A percentile compares a stretch with the other conserved stretches of the same genome.
Evolutionary conservation across 2,329 filamentous ascomycete species (phyloP).

Genomic region (Aspergillus uvarum): DNA sequence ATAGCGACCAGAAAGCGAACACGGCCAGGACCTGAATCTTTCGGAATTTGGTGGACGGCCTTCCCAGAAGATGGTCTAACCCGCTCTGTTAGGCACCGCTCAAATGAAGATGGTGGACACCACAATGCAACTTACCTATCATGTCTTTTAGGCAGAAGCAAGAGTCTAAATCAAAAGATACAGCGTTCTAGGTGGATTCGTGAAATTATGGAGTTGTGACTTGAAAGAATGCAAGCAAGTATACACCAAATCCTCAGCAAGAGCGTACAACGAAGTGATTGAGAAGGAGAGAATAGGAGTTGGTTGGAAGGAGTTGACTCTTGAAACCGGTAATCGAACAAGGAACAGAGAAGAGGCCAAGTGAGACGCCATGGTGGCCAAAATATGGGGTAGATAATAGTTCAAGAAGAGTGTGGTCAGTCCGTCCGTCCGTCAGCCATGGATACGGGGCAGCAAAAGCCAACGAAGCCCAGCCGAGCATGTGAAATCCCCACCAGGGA

Average conservation of each 20-base stretch:
- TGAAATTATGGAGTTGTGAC: not conserved
- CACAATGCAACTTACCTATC: constrained; percentile 29
- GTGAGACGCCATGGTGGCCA: too few species aligned
- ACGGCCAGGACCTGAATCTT: constrained; percentile 91
- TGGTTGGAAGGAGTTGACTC: not conserved
- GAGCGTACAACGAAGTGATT: not conserved
- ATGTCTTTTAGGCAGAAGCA: constrained; percentile 20
- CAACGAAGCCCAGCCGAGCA: constrained; percentile 2
- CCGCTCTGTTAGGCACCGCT: not conserved
- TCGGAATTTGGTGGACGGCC: constrained; percentile 85
- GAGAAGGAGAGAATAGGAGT: not conserved
- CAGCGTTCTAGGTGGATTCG: not conserved
- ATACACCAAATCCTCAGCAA: not conserved
- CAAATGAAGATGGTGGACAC: not conserved
- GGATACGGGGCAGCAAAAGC: not conserved
- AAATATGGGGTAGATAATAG: too few species aligned
- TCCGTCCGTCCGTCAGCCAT: not conserved
- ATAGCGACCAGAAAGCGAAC: constrained; percentile 85
- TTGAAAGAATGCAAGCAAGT: not conserved
- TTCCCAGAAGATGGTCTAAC: constrained; percentile 83
- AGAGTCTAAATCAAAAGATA: not conserved
- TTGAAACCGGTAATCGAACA: not conserved
- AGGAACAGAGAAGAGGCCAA: not conserved
- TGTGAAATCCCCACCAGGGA: constrained; percentile 12
- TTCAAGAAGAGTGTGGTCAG: too few species aligned